These are phyloP conservation scores for Obelidium mucronatum DNA, from an alignment of 192 early-diverging fungal species.

Conservation along the genomic window DNA sequence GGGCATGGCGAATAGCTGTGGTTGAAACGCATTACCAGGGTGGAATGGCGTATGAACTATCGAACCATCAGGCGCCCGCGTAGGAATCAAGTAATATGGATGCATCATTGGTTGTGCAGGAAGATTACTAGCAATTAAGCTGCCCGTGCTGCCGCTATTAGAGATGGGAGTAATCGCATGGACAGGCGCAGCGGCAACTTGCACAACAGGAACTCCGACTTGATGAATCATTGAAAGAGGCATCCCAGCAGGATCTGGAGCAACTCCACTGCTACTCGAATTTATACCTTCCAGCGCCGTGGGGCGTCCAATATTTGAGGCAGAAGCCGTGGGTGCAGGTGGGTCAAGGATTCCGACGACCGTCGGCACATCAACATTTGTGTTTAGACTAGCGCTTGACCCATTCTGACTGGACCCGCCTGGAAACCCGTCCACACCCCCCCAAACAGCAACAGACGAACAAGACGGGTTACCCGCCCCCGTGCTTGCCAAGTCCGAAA, in stretches of 20 bases:
- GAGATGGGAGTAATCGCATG: neutral
- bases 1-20: neutral
- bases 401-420: slow-evolving; percentile 7
- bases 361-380: neutral
- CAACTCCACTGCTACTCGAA: too few species aligned
- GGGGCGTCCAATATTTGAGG: too few species aligned
- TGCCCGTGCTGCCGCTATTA: neutral
- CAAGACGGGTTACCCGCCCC: neutral
- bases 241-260: neutral
- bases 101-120: slow-evolving; percentile 16
- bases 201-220: neutral
- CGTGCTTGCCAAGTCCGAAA: neutral
- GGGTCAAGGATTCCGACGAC: neutral
- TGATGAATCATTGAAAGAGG: slow-evolving; percentile 3
- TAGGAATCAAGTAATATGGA: slow-evolving; percentile 26
- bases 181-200: neutral
- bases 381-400: neutral
- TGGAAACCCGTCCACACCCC: slow-evolving; percentile 18
- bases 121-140: neutral
- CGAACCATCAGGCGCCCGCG: slow-evolving; percentile 13
- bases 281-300: too few species aligned
- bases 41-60: slow-evolving; percentile 10
- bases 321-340: neutral
- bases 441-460: slow-evolving; percentile 19
- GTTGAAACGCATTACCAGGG: neutral